phyloP scores from a whole-genome alignment of 2,329 filamentous ascomycete species.

The Niveomyces coronatus region DNA sequence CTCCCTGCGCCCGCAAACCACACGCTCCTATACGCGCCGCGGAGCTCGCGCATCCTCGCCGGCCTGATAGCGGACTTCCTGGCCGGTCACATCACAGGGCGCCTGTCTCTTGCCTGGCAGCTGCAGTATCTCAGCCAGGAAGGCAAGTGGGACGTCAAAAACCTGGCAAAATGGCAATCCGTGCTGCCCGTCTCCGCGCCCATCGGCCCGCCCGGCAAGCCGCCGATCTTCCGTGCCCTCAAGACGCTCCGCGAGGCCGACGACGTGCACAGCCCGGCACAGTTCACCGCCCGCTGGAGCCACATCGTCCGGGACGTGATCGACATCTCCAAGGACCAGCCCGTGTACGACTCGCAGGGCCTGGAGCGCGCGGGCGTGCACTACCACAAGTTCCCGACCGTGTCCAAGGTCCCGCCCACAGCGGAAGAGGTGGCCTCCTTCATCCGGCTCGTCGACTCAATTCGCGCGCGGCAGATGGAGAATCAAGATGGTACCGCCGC shows the following conservation, averaged over 20 bases:
- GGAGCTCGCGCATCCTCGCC: slow-evolving; percentile 63
- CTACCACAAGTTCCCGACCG: slow-evolving; percentile 82
- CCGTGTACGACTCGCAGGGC: slow-evolving; percentile 73
- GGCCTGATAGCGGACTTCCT: slow-evolving; percentile 80
- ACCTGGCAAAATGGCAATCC: slow-evolving; percentile 80
- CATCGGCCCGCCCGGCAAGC: slow-evolving; percentile 42
- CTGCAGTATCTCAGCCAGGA: slow-evolving; percentile 78
- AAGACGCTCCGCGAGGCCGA: slow-evolving; percentile 91
- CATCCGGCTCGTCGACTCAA: slow-evolving; percentile 45
- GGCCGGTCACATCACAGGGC: slow-evolving; percentile 59
- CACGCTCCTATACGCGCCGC: slow-evolving; percentile 70
- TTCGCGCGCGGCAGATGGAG: slow-evolving; percentile 44
- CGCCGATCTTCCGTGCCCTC: slow-evolving; percentile 70
- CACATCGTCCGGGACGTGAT: slow-evolving; percentile 63
- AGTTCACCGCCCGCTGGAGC: slow-evolving; percentile 61
- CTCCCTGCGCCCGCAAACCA: slow-evolving; percentile 73
- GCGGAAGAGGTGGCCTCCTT: slow-evolving; percentile 43
- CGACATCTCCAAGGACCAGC: slow-evolving; percentile 84
- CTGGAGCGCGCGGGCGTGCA: slow-evolving; percentile 56
- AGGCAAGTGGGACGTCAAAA: slow-evolving; percentile 98
- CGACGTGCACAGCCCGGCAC: slow-evolving; percentile 63
- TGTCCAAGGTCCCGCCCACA: slow-evolving; percentile 78
- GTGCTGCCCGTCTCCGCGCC: slow-evolving; percentile 67
- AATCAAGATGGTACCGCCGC: too few relatives aligned
- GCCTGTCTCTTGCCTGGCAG: slow-evolving; percentile 81